phyloP scores from a whole-genome alignment of 495 filamentous ascomycete genomes.

The Astrothelium macrocarpum region DNA sequence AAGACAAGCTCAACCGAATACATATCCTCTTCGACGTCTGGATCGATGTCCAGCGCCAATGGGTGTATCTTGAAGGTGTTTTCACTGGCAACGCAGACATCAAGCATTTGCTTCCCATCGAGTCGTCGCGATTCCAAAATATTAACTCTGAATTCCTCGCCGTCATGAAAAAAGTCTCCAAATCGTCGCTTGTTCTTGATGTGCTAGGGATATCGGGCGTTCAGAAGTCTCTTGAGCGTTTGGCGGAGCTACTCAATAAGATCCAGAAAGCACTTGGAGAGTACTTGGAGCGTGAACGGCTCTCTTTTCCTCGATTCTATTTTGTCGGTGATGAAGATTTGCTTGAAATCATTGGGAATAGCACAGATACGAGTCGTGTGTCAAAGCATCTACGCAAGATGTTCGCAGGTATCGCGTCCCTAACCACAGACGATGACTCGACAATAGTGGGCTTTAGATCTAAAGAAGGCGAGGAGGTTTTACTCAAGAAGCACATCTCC shows the following conservation, averaged over 20 bases:
- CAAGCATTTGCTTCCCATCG: slow-evolving; percentile 91
- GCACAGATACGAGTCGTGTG: slow-evolving; percentile 89
- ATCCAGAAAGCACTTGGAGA: slow-evolving; percentile 98
- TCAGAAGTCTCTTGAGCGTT: slow-evolving; percentile 86
- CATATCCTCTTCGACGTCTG: slow-evolving; percentile 97
- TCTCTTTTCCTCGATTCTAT: slow-evolving; percentile 97
- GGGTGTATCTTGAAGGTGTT: slow-evolving; percentile 97
- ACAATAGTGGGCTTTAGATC: slow-evolving; percentile 87
- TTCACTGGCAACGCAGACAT: slow-evolving; percentile 98
- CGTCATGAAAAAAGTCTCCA: slow-evolving; percentile 97
- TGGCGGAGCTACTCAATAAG: slow-evolving; percentile 93
- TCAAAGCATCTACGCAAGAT: slow-evolving; percentile 99
- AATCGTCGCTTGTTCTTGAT: slow-evolving; percentile 86
- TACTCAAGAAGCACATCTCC: slow-evolving; percentile 79
- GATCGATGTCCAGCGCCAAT: slow-evolving; percentile 99
- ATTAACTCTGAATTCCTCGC: slow-evolving; percentile 97
- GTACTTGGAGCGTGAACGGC: slow-evolving; percentile 92
- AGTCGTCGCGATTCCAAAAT: slow-evolving; percentile 93
- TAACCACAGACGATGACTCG: slow-evolving; percentile 82
- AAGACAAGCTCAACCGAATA: slow-evolving; percentile 94
- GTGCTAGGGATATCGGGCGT: slow-evolving; percentile 90
- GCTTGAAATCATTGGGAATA: slow-evolving; percentile 99
- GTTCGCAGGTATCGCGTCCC: slow-evolving; percentile 89
- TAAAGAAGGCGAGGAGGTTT: slow-evolving; percentile 87
- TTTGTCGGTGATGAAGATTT: slow-evolving; percentile 98